Evolutionary conservation across 192 early-diverging fungal species (phyloP), one percentile per base, ranked within the genome.

Genomic region (Oehlia diaphana): DNA sequence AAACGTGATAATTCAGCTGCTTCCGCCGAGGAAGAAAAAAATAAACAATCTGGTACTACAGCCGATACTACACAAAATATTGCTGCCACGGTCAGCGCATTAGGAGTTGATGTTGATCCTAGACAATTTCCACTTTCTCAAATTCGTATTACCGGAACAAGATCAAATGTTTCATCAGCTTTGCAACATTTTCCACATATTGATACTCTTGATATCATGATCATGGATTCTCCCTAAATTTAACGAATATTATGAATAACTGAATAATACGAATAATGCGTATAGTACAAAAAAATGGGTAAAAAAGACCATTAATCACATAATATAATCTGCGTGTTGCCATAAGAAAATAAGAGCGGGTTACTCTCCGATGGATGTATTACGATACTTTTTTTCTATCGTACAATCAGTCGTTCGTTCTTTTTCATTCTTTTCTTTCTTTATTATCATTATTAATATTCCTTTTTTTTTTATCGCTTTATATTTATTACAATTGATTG

Each of bases 161-260:
- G 71, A 49, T 72, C 71, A 72, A 72, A 23, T 50, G 44, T 72
- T 72, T 50, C 47, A 9, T 53, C 71, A 14, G 71, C 71, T 12
- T 72, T 72, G 7, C 42, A 72, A 28, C 42, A 50, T 72, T 72
- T 72, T 72, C n/a, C 42, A 28, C 71, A 50, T 50, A 72, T 72
- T 28, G 47, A 72, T 72, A 50, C 71, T 49, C 71, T 72, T 12
- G 71, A 72, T 49, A 72, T 53, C 26, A 72, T 72, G 71, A 72
- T 72, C 39, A 72, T 50, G 71, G 71, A 72, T 50, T 72, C 71
- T 13, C 47, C 71, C 19, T 72, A 49, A 53, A 65, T 28, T 28
- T 2, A 65, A 10, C 42, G 12, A 47, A 47, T 12, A 8, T 39
- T 39, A 6, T 39, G 39, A 47, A 10, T 47, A 44, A 44, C 44